These are phyloP conservation scores for Acorus gramineus DNA, from an alignment of 106 monocot species.

Conservation along the genomic window DNA sequence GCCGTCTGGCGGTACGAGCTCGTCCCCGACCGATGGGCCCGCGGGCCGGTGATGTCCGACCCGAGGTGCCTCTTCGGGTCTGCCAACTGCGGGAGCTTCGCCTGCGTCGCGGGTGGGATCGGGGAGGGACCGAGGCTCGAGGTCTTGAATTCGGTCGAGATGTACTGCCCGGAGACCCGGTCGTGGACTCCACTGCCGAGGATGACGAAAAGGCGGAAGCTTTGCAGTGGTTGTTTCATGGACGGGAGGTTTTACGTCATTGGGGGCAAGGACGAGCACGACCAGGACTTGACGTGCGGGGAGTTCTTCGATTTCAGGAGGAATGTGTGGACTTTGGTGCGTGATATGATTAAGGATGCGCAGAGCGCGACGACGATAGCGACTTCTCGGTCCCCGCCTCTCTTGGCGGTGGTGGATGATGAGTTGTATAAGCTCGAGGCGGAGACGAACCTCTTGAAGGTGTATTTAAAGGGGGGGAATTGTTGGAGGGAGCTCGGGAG, in stretches of 20 bases:
- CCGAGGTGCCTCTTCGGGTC: slow-evolving; percentile 28
- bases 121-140: background rate
- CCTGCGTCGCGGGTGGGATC: slow-evolving; percentile 30
- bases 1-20: slow-evolving; percentile 32
- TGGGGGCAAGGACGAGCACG: slow-evolving; percentile 29
- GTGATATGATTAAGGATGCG: slow-evolving; percentile 18
- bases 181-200: slow-evolving; percentile 16
- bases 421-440: slow-evolving; percentile 34
- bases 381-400: slow-evolving; percentile 30
- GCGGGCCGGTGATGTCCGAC: slow-evolving; percentile 20
- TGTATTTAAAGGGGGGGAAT: slow-evolving; percentile 29
- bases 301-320: slow-evolving; percentile 18
- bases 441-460: slow-evolving; percentile 22
- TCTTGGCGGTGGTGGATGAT: slow-evolving; percentile 23
- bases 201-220: slow-evolving; percentile 19
- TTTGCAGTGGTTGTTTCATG: slow-evolving; percentile 32
- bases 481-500: slow-evolving; percentile 24
- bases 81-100: slow-evolving; percentile 21
- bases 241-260: slow-evolving; percentile 29
- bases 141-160: slow-evolving; percentile 26
- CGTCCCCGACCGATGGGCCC: slow-evolving; percentile 15
- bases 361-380: background rate
- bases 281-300: slow-evolving; percentile 21
- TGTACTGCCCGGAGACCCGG: slow-evolving; percentile 14
- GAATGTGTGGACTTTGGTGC: slow-evolving; percentile 15